Evolutionary conservation across 2,329 filamentous ascomycete species (phyloP).

Genomic region (Aspergillus viridinutans): DNA sequence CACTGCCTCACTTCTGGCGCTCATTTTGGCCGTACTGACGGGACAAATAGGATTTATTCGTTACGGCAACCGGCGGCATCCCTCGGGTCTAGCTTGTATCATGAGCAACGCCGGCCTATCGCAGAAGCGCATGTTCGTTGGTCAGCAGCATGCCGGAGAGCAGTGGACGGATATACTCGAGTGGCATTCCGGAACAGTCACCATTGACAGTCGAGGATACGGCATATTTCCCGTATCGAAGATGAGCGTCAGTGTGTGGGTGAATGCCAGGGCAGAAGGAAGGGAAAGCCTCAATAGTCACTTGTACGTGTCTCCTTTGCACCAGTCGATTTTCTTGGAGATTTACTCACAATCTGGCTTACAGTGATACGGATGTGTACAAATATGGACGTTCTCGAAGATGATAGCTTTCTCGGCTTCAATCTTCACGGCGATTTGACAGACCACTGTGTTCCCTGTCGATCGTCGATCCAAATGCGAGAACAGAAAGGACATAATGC

Average conservation of each 20-base stretch:
- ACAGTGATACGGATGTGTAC: constrained; percentile 13
- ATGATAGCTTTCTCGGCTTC: constrained; percentile 23
- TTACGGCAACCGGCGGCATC: constrained; percentile 48
- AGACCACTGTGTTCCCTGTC: too few species aligned
- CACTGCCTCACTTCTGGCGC: neutral
- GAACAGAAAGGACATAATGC: neutral
- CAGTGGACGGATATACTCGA: constrained; percentile 61
- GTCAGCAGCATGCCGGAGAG: constrained; percentile 55
- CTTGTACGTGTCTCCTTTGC: constrained; percentile 37
- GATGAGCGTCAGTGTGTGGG: constrained; percentile 60
- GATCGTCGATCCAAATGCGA: neutral
- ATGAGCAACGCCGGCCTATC: constrained; percentile 51
- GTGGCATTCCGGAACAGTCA: constrained; percentile 52
- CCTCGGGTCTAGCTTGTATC: constrained; percentile 53
- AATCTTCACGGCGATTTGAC: neutral
- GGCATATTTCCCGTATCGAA: constrained; percentile 54
- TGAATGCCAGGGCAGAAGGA: constrained; percentile 52
- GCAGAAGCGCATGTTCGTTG: constrained; percentile 60
- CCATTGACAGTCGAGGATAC: constrained; percentile 57
- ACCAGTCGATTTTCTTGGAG: neutral
- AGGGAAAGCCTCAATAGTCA: constrained; percentile 41
- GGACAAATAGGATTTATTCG: constrained; percentile 46
- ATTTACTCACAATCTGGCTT: neutral
- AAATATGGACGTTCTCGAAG: constrained; percentile 16
- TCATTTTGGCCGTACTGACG: neutral